Percentiles rank a stretch among this genome's conserved stretches.
Evolutionary conservation across 495 filamentous ascomycete species (phyloP).

Genomic region (Penicillium canescens): DNA sequence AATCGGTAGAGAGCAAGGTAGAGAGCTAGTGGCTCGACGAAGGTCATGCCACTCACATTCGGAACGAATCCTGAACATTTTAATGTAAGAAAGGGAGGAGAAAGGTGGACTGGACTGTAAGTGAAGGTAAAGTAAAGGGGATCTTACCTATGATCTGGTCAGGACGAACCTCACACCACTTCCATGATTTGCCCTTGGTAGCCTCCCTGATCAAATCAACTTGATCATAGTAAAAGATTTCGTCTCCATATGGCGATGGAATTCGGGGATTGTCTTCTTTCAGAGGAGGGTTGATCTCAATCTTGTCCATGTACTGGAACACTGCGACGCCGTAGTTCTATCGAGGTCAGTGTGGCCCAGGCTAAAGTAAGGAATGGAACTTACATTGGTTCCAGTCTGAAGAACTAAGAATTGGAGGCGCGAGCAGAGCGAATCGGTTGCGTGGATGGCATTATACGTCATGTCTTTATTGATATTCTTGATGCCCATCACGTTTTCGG

Average conservation of each 20-base stretch:
- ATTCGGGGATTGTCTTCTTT: constrained; percentile 42
- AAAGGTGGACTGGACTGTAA: constrained; percentile 23
- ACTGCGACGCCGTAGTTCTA: constrained; percentile 43
- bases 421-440: constrained; percentile 23
- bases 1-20: constrained; percentile 39
- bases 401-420: constrained; percentile 37
- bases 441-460: constrained; percentile 24
- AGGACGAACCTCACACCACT: constrained; percentile 45
- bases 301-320: constrained; percentile 19
- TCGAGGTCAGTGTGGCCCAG: background rate
- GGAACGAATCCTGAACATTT: no score
- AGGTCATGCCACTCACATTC: background rate
- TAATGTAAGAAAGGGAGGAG: background rate
- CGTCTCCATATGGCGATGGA: constrained; percentile 38
- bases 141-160: constrained; percentile 45
- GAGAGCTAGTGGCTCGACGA: constrained; percentile 24
- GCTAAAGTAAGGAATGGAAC: background rate
- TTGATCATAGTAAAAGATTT: constrained; percentile 51
- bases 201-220: constrained; percentile 38
- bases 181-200: constrained; percentile 39
- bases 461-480: constrained; percentile 20
- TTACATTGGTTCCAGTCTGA: constrained; percentile 43
- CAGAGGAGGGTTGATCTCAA: constrained; percentile 23
- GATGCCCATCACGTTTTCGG: constrained; percentile 18
- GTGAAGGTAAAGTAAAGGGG: constrained; percentile 27